Evolutionary conservation across 23 red algal species (phyloP).

Genomic region (Chondrus crispus): DNA sequence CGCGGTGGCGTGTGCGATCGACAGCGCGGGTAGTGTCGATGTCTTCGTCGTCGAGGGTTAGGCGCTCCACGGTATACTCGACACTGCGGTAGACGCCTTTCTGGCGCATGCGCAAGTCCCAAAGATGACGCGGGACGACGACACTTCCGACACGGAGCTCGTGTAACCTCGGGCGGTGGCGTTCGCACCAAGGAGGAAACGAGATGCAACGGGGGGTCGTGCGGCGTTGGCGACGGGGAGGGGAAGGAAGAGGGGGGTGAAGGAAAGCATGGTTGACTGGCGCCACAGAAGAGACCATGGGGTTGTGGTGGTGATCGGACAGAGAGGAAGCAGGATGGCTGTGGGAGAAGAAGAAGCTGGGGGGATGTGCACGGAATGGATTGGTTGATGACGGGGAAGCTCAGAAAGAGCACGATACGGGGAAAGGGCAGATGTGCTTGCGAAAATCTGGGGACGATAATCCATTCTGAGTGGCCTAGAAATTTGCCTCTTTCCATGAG

Average conservation of each 20-base stretch:
- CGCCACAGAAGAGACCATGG: too few relatives aligned
- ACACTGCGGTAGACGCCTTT: constrained; percentile 53
- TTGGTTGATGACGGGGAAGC: too few relatives aligned
- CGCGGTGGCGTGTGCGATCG: not conserved
- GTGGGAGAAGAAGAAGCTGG: too few relatives aligned
- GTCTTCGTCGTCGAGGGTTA: constrained; percentile 11
- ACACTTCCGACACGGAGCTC: constrained; percentile 45
- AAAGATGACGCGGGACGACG: constrained; percentile 65
- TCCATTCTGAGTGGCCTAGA: too few relatives aligned
- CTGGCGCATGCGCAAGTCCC: constrained; percentile 22
- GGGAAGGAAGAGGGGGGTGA: not conserved
- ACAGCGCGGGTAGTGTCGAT: not conserved
- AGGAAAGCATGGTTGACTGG: too few relatives aligned
- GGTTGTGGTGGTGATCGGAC: too few relatives aligned
- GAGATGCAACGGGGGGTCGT: not conserved
- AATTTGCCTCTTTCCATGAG: too few relatives aligned
- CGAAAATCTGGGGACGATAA: too few relatives aligned
- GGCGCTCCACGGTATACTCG: constrained; percentile 45
- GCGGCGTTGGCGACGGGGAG: not conserved
- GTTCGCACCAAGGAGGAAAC: not conserved
- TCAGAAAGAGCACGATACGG: too few relatives aligned
- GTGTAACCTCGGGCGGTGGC: not conserved
- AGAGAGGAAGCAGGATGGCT: too few relatives aligned
- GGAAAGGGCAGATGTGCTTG: too few relatives aligned
- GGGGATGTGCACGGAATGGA: too few relatives aligned